Conservation (phyloP, 1,284 basidiomycete genomes). For the Microbotryomycetes sp. region DNA sequence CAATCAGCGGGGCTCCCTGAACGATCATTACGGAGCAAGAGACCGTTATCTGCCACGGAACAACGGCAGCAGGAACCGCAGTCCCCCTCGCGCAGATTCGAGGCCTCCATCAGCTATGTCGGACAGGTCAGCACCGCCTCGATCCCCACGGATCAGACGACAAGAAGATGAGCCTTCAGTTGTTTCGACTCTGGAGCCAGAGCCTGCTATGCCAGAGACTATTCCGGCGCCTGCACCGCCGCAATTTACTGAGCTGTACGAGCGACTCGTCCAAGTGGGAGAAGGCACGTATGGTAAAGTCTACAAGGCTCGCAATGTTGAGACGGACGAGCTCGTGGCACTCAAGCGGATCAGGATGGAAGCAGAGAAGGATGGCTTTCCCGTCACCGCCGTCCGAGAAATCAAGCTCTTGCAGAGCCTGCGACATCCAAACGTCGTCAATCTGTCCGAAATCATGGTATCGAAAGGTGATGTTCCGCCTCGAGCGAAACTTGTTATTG, state of each 20-base stretch:
- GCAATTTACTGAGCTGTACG: slow-evolving; percentile 54
- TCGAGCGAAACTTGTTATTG: background rate
- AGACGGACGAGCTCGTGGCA: slow-evolving; percentile 70
- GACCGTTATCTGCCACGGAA: too few species aligned
- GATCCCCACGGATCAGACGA: too few species aligned
- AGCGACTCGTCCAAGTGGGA: slow-evolving; percentile 86
- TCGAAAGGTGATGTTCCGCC: slow-evolving; percentile 60
- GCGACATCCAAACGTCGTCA: slow-evolving; percentile 80
- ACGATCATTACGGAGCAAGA: too few species aligned
- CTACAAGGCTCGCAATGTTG: slow-evolving; percentile 85
- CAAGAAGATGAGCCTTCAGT: background rate
- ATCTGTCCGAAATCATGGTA: slow-evolving; percentile 95
- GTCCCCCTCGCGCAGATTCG: too few species aligned
- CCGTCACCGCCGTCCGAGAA: slow-evolving; percentile 97
- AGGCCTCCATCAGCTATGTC: too few species aligned
- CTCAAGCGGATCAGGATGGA: slow-evolving; percentile 98
- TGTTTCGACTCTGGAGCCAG: too few species aligned
- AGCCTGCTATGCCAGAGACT: too few species aligned
- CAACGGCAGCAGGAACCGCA: too few species aligned
- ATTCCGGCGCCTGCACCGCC: background rate
- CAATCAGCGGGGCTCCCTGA: too few species aligned
- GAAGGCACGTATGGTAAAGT: slow-evolving; percentile 99
- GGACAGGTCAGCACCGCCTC: too few species aligned
- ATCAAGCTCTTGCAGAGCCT: slow-evolving; percentile 94
- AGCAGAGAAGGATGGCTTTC: slow-evolving; percentile 93